Base-by-base conservation (phyloP, 106 monocot genomes). In the Iris macrosiphon region DNA sequence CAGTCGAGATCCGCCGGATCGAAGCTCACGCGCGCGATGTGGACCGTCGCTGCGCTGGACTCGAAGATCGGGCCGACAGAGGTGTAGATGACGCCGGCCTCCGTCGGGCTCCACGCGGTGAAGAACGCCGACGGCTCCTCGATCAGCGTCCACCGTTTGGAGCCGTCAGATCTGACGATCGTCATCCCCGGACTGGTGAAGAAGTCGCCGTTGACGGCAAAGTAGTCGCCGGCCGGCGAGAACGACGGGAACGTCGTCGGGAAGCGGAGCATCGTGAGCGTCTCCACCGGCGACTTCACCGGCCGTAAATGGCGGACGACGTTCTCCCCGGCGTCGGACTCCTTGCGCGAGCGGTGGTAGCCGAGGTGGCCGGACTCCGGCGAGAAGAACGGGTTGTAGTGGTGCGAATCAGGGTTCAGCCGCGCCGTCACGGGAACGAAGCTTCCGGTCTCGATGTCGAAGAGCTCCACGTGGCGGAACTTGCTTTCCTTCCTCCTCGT, bases 301-400 rank as follows among this genome's bases (percentile, higher is more conserved):
- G 79, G 75, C 34, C 43, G 57, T 30, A 85, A 32, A 33, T 72
- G 19, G 7, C 62, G 79, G 9, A 68, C 44, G 11, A 69, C 18
- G 7, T 44, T 59, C 30, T 75, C 79, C 7, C 64, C 62, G 0
- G 45, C 33, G 1, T 61, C 58, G 0, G 68, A 65, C 19, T 76
- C 84, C 24, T 89, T 85, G 18, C 89, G 73, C 72, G 79, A 96
- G 1, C 95, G 78, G 62, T 96, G 95, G 56, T 89, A 96, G 0
- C 89, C 89, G 57, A 96, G 48, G 25, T 55, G 67, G 14, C 24
- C 22, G 19, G 73, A 79, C 14, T 69, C 70, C 3, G 38, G 39
- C 0, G 95, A 89, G 73, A 89, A 72, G 73, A 96, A 96, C 2
- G 95, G 95, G 64, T 96, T 96, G 53, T 89, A 96, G 43, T 96